Conservation (phyloP, 208 protist species). For the Trypanosoma caninum region DNA sequence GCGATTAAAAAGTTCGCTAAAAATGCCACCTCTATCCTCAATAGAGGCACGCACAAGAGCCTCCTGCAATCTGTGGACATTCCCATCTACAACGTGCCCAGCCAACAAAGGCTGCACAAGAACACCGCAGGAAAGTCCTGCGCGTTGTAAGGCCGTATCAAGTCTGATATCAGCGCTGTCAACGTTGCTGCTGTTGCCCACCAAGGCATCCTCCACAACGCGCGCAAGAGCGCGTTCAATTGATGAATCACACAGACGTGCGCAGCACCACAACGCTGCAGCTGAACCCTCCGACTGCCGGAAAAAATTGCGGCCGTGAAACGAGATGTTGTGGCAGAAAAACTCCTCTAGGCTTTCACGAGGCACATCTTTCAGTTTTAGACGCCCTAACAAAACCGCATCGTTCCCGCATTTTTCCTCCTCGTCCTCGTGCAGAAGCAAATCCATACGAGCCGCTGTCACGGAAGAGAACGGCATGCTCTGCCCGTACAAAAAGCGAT, state of each 20-base stretch:
- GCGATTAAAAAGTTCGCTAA: slow-evolving; percentile 4
- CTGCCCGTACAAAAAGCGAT: slow-evolving; percentile 54
- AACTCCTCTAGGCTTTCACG: slow-evolving; percentile 21
- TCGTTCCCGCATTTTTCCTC: neutral
- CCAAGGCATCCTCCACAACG: neutral
- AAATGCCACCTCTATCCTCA: slow-evolving; percentile 5
- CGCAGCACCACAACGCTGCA: slow-evolving; percentile 47
- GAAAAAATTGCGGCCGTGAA: slow-evolving; percentile 73
- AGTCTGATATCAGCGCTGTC: neutral
- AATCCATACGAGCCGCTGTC: slow-evolving; percentile 37
- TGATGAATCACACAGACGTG: slow-evolving; percentile 19
- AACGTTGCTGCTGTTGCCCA: neutral
- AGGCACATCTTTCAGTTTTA: slow-evolving; percentile 10
- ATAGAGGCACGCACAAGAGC: slow-evolving; percentile 33
- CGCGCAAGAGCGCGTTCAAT: neutral
- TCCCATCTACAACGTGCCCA: slow-evolving; percentile 31
- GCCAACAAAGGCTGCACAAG: slow-evolving; percentile 60
- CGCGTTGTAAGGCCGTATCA: neutral
- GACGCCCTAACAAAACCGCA: neutral
- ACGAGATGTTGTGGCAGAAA: slow-evolving; percentile 61
- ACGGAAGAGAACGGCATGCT: slow-evolving; percentile 47
- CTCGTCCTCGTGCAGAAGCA: slow-evolving; percentile 23
- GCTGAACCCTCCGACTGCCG: slow-evolving; percentile 56
- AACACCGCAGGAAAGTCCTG: slow-evolving; percentile 50
- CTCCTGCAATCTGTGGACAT: slow-evolving; percentile 39